A percentile compares a stretch with the other conserved stretches of the same genome.
These are phyloP conservation scores for Cytospora piceicola DNA, from an alignment of 2,329 filamentous ascomycete genomes.

Conservation along the genomic window DNA sequence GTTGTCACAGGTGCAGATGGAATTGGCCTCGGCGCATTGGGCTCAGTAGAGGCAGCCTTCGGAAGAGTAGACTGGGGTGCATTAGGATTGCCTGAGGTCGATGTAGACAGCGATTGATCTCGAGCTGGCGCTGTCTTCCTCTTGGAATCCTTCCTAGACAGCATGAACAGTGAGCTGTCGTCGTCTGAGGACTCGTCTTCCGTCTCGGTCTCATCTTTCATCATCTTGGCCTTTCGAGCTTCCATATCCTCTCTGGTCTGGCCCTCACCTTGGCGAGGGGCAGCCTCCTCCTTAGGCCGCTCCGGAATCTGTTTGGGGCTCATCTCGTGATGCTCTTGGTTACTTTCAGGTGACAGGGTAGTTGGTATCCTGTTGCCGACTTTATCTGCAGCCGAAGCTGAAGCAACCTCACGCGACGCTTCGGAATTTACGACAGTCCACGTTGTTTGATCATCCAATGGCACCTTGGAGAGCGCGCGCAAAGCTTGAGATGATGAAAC, in stretches of 20 bases:
- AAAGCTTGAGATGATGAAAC: slow-evolving; percentile 45
- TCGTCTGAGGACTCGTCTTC: slow-evolving; percentile 26
- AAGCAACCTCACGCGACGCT: not conserved
- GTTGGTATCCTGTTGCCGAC: not conserved
- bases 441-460: slow-evolving; percentile 40
- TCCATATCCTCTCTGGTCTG: not conserved
- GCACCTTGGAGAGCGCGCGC: slow-evolving; percentile 42
- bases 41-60: slow-evolving; percentile 1
- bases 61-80: not conserved
- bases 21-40: not conserved
- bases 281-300: not conserved
- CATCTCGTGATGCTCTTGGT: slow-evolving; percentile 2
- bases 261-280: not conserved
- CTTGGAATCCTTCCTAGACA: slow-evolving; percentile 26
- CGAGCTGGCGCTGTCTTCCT: slow-evolving; percentile 6
- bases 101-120: not conserved
- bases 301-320: not conserved
- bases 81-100: not conserved
- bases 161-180: slow-evolving; percentile 25
- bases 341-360: not conserved
- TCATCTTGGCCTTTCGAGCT: not conserved
- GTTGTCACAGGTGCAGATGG: not conserved
- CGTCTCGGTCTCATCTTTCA: not conserved
- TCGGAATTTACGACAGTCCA: slow-evolving; percentile 42
- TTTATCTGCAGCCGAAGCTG: slow-evolving; percentile 10